Conservation (phyloP, 768 basidiomycete genomes). For the Lanmaoa pseudosensibilis region DNA sequence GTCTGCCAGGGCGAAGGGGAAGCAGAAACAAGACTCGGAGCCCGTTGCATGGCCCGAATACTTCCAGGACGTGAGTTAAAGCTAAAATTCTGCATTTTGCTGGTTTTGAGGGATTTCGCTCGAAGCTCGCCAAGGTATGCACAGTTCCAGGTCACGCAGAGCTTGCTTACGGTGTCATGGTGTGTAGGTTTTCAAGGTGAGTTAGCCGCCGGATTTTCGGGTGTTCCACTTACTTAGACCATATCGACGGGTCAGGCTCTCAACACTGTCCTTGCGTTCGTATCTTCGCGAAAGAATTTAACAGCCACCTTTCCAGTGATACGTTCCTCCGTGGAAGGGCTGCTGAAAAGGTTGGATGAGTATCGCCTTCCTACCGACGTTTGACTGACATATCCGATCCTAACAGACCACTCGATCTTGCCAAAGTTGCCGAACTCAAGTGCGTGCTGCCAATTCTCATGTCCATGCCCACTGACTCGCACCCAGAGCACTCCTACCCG, state of each 20-base stretch:
- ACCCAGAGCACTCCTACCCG: slow-evolving; percentile 74
- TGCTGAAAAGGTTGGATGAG: slow-evolving; percentile 64
- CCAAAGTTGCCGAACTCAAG: slow-evolving; percentile 83
- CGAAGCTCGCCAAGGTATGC: slow-evolving; percentile 61
- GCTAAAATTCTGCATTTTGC: background rate
- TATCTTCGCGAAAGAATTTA: slow-evolving; percentile 76
- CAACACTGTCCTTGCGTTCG: slow-evolving; percentile 86
- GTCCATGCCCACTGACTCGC: background rate
- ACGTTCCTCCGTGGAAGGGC: slow-evolving; percentile 74
- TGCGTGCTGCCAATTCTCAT: slow-evolving; percentile 27
- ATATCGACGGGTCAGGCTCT: slow-evolving; percentile 53
- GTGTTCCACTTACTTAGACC: background rate
- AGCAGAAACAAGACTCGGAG: slow-evolving; percentile 13
- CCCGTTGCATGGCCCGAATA: slow-evolving; percentile 56
- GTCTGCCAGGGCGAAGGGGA: slow-evolving; percentile 15
- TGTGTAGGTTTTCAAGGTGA: slow-evolving; percentile 46
- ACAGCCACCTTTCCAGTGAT: slow-evolving; percentile 78
- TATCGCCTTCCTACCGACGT: background rate
- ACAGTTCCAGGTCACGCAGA: too few species aligned
- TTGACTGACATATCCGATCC: background rate
- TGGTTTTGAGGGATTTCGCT: slow-evolving; percentile 4
- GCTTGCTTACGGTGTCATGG: background rate
- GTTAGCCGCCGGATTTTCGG: background rate
- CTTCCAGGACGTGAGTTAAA: slow-evolving; percentile 49
- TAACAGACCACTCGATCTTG: slow-evolving; percentile 73